Conservation (phyloP, 2,329 filamentous ascomycete species). For the Aspergillus quadrilineatus region DNA sequence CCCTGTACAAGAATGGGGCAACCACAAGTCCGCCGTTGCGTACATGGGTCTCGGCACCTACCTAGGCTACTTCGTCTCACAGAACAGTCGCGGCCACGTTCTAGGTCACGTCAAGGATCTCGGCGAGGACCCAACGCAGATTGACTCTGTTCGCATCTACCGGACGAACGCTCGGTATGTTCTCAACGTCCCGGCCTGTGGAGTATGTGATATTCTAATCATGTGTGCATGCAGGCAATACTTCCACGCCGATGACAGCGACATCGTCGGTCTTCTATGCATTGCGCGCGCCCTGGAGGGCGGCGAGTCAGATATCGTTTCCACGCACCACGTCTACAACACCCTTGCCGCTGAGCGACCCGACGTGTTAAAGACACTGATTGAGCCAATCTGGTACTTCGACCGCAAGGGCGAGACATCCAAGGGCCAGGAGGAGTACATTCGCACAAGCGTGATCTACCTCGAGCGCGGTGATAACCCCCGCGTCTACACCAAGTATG, state of each 20-base stretch:
- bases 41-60: constrained; percentile 88
- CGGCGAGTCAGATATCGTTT: constrained; percentile 80
- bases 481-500: constrained; percentile 71
- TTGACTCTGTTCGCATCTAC: constrained; percentile 87
- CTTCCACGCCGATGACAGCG: constrained; percentile 80
- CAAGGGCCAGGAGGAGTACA: constrained; percentile 73
- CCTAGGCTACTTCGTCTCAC: constrained; percentile 82
- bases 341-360: constrained; percentile 70
- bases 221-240: constrained; percentile 57
- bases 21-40: constrained; percentile 75
- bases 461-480: constrained; percentile 63
- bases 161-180: constrained; percentile 70
- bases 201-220: constrained; percentile 21
- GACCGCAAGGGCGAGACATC: constrained; percentile 85
- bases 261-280: constrained; percentile 81
- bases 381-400: constrained; percentile 84
- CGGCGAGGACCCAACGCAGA: constrained; percentile 76
- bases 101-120: constrained; percentile 88
- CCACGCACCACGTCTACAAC: constrained; percentile 80
- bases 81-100: constrained; percentile 82
- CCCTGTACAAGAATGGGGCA: constrained; percentile 72
- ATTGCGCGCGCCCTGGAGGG: constrained; percentile 75
- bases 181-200: too few relatives aligned
- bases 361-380: constrained; percentile 73
- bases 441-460: constrained; percentile 73